These are phyloP conservation scores for Phaeosphaeriaceae sp. DNA, from an alignment of 2,329 filamentous ascomycete genomes.

Conservation along the genomic window DNA sequence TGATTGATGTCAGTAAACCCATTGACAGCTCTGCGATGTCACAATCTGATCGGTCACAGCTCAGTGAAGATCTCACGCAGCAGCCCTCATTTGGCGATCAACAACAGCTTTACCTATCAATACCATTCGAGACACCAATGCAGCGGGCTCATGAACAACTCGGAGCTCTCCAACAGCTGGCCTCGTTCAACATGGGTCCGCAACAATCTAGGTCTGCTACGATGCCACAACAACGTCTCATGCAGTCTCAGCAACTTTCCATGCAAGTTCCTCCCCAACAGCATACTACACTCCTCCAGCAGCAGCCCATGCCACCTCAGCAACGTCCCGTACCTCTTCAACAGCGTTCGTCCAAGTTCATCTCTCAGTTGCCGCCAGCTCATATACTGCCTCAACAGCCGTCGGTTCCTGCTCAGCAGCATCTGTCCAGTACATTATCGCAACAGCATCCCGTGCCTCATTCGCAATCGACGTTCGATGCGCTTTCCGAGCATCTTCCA, in stretches of 20 bases:
- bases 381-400: background rate
- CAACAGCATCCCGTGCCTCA: background rate
- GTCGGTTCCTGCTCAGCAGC: background rate
- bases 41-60: background rate
- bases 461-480: background rate
- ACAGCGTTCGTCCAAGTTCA: background rate
- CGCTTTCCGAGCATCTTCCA: too few species aligned
- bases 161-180: background rate
- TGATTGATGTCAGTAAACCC: constrained; percentile 6
- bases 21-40: background rate
- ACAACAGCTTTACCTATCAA: background rate
- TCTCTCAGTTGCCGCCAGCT: too few species aligned
- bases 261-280: background rate
- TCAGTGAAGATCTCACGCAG: background rate
- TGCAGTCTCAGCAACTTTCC: background rate
- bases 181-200: background rate
- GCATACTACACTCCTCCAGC: background rate
- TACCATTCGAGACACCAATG: background rate
- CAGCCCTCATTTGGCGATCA: background rate
- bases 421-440: background rate
- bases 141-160: background rate
- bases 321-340: background rate
- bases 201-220: background rate
- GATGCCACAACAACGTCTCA: background rate
- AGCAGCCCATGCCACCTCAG: background rate